Evolutionary conservation across 768 basidiomycete genomes (phyloP), one percentile per base, ranked within the genome.

Genomic region (Tylopilus felleus): DNA sequence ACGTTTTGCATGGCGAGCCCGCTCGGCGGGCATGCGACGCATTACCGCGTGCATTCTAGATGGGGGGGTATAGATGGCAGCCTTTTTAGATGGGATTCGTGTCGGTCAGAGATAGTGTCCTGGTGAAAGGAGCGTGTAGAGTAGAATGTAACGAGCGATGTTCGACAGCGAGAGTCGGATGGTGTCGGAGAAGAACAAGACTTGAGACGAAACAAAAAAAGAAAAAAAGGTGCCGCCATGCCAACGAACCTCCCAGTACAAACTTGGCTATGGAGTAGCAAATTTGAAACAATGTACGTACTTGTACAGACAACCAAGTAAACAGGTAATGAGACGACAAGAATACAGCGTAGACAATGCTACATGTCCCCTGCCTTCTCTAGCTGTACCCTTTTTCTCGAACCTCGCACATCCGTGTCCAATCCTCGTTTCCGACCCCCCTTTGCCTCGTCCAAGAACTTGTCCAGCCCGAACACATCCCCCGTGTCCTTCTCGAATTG

Each of bases 401-500:
- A 79, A 21, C 80, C 73, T 76, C 69, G 89, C 80, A 77, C 85
- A 49, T 81, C 80, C 47, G 86, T 86, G 65, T 93, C 90, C 66
- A 93, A 64, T 14, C 90, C 91, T 57, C 93, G 77, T 75, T 96
- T 96, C 71, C 85, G 84, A n/a, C 94, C 96, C 22, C 86, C 86
- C 80, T 93, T 97, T 17, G 96, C 97, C 71, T 94, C 92, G 68
- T 98, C 93, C 77, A 98, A 80, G 77, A 99, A 98, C 69, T 96
- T 86, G 72, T 97, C 90, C 58, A 98, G 78, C 58, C 96, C 96
- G 66, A 98, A 98, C 19, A 98, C 93, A 79, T 98, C 96, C n/a
- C 85, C 81, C 1, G 88, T 85, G 65, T 99, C 96, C 76, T 98
- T 97, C 77, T 99, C 97, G 65, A 99, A 99, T 66, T 98, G 93